Evolutionary conservation across 1,139 yeast species (phyloP).

Genomic region (Geotrichum aggregatum): DNA sequence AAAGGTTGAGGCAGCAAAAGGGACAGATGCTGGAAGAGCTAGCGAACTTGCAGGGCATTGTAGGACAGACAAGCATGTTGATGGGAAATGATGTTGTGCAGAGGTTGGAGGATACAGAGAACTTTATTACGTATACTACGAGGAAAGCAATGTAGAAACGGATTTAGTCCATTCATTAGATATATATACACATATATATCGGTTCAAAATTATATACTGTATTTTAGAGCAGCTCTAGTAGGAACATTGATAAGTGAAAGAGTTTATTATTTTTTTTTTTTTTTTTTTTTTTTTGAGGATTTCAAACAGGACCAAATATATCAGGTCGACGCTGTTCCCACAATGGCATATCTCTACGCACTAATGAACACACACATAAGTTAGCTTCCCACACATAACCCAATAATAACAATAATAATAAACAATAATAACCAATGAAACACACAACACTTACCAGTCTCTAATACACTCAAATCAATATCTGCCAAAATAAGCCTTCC

Average conservation of each 20-base stretch:
- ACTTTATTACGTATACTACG: neutral
- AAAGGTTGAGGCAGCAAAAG: no score
- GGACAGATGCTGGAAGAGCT: conserved; percentile 7
- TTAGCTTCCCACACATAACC: conserved; percentile 19
- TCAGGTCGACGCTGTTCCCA: conserved; percentile 65
- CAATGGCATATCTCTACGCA: conserved; percentile 71
- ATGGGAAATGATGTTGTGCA: conserved; percentile 5
- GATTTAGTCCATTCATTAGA: no score
- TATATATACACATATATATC: no score
- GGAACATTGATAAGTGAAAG: no score
- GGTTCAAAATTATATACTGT: no score
- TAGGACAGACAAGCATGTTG: neutral
- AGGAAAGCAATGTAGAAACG: neutral
- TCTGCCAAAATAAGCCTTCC: conserved; percentile 71
- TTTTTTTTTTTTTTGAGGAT: no score
- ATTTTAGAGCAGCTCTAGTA: no score
- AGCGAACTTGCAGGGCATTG: conserved; percentile 2
- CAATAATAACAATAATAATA: no score
- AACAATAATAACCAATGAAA: no score
- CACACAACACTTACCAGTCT: conserved; percentile 49
- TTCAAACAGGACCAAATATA: conserved; percentile 39
- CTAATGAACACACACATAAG: conserved; percentile 23
- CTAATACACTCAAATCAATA: conserved; percentile 52
- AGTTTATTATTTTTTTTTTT: no score
- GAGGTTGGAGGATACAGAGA: neutral